Base-by-base conservation (phyloP, 169 alveolate genomes). In the Amoebophrya sp. region DNA sequence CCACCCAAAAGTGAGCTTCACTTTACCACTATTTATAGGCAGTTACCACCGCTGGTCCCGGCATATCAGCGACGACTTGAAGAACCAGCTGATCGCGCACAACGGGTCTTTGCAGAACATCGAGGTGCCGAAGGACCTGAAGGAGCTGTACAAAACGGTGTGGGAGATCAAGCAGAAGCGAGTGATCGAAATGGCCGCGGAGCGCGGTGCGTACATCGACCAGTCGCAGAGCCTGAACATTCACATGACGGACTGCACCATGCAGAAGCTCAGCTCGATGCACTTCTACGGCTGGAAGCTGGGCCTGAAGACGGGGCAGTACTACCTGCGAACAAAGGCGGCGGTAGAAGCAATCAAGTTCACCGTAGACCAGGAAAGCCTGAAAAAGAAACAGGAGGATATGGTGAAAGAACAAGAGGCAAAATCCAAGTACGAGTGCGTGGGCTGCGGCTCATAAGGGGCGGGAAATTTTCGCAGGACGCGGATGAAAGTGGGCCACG, bases 221-320 rank as follows among this genome's bases (percentile, higher is more conserved):
- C 92, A 91, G 78, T 97, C 99, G 41, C 98, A 98, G 92, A 97
- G 99, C 87, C 94, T 98, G 88, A 98, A 98, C 94, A 97, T 98
- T 29, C 97, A 97, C 94, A 96, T 98, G 96, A 97, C 95, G 87
- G 98, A 98, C 91, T 99, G 99, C 29, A 96, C 98, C 18, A 97
- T 94, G 93, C 98, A 99, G 78, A 97, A 97, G 93, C 96, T 98
- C 92, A 96, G 99, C 48, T 96, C 99, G 41, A 98, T 98, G 99
- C 99, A 98, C 94, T 98, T 98, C 94, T 98, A 98, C 92, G 99
- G 99, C 45, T 98, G 99, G 99, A 96, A 97, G 91, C 95, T 95
- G 69, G 99, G 99, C 4, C 95, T 98, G 41, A 98, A 98, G 93
- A 98, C 99, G 18, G 99, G 99, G 40, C 95, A 96, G 94, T 98